phyloP scores from a whole-genome alignment of 371 early-diverging fungal species.

The Syncephalastrum sp. region DNA sequence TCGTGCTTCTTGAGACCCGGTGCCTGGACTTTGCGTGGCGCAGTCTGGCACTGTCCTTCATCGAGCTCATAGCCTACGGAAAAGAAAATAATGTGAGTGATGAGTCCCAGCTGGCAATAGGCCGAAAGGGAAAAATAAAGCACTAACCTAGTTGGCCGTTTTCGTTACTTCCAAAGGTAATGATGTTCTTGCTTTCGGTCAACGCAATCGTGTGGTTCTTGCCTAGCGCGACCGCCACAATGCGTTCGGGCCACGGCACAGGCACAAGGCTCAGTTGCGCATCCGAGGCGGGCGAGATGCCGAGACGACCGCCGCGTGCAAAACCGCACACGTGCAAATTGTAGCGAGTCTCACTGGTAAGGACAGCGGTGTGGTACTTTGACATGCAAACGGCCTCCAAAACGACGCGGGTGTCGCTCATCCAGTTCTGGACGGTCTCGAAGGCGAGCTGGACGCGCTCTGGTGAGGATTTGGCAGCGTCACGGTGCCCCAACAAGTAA shows the following conservation, averaged over 20 bases:
- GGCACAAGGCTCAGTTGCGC: conserved; percentile 51
- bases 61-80: conserved; percentile 51
- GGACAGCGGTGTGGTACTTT: conserved; percentile 69
- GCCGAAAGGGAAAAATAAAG: neutral
- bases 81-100: neutral
- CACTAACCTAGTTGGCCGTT: conserved; percentile 61
- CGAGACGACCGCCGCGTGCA: conserved; percentile 73
- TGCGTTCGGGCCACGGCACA: conserved; percentile 52
- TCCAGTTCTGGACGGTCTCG: conserved; percentile 27
- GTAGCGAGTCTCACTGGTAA: conserved; percentile 50
- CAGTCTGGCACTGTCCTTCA: conserved; percentile 41
- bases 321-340: conserved; percentile 69
- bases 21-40: conserved; percentile 58
- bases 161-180: conserved; percentile 65
- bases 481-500: conserved; percentile 66
- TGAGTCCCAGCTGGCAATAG: neutral
- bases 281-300: conserved; percentile 57
- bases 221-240: conserved; percentile 59
- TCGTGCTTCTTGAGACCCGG: conserved; percentile 52
- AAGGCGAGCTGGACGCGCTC: conserved; percentile 61
- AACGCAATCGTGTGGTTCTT: conserved; percentile 75
- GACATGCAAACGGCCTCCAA: conserved; percentile 54
- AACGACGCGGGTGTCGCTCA: conserved; percentile 29
- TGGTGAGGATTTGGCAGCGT: conserved; percentile 63
- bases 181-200: conserved; percentile 47